Base-by-base conservation (phyloP, 139 green algal genomes). In the Dunaliella primolecta region DNA sequence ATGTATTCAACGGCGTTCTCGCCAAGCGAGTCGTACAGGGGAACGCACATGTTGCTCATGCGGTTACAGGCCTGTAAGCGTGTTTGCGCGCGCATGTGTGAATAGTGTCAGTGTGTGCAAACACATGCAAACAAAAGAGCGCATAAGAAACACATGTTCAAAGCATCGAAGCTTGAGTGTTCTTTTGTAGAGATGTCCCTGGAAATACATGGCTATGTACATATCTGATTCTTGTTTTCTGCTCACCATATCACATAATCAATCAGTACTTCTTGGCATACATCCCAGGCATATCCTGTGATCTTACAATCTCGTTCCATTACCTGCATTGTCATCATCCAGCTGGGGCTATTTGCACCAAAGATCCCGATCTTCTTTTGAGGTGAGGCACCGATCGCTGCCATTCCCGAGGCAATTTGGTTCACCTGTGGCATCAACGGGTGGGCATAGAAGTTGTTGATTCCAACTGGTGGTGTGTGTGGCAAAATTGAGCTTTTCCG, bases 1-100 rank as follows among this genome's bases (percentile, higher is more conserved):
- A 98, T 98, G 88, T 93, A 99, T 89, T 98, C 94, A 20, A 99
- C 90, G 21, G 96, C 96, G 36, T 98, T 93, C 85, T 97, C 95
- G 3, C 96, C 96, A 81, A 99, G 90, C 15, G 94, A 95, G 86
- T 99, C 96, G 83, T 99, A 99, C 84, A 99, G 88, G 0, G 96
- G 96, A n/a, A 99, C 95, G 86, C 96, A 98, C 70, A 93, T 88
- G 3, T 94, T 56, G 72, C 81, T 94, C 86, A 96, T 92, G 30
- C 94, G 91, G 91, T 98, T 98, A 92, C 95, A 98, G 2, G 96
- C 96, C 93, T 98, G 94, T 64, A 15, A 25, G 46, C 15, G 46
- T 64, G 46, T 64, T 7, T 64, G 46, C 15, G 46, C 15, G 46
- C 15, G 78, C 35, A 3, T 35, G 25, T 70, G 36, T 36, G 31